Evolutionary conservation across 768 basidiomycete species (phyloP).

Genomic region (Psilocybe subaeruginosa): DNA sequence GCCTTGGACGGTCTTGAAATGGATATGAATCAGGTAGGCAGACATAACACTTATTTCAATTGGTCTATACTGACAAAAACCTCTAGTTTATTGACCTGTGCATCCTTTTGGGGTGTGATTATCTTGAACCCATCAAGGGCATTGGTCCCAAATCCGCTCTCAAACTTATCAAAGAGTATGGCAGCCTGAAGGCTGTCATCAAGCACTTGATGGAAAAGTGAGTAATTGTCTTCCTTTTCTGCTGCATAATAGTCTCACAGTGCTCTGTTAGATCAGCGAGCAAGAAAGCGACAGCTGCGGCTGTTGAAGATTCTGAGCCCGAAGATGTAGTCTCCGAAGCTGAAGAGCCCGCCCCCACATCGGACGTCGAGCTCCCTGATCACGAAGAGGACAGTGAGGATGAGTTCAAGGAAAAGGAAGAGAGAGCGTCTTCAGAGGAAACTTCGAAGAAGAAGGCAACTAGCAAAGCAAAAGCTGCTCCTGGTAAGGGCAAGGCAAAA

Average conservation of each 20-base stretch:
- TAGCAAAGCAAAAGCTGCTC: slow-evolving; percentile 37
- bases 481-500: slow-evolving; percentile 37
- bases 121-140: slow-evolving; percentile 98
- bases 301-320: slow-evolving; percentile 23
- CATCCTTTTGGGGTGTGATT: slow-evolving; percentile 96
- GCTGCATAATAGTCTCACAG: neutral
- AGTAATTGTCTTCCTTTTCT: neutral
- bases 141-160: slow-evolving; percentile 95
- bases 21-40: slow-evolving; percentile 82
- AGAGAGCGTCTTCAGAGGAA: slow-evolving; percentile 22
- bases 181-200: slow-evolving; percentile 70
- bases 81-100: slow-evolving; percentile 93
- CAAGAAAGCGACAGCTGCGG: slow-evolving; percentile 35
- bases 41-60: neutral
- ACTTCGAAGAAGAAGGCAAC: slow-evolving; percentile 41
- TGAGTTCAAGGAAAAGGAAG: slow-evolving; percentile 29
- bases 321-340: slow-evolving; percentile 29
- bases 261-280: slow-evolving; percentile 40
- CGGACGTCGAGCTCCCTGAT: slow-evolving; percentile 44
- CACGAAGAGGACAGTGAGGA: slow-evolving; percentile 30
- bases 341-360: slow-evolving; percentile 47
- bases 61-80: neutral
- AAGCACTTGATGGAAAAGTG: slow-evolving; percentile 81
- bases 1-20: slow-evolving; percentile 90
- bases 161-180: slow-evolving; percentile 87